phyloP scores from a whole-genome alignment of 225 moss, liverwort and hornwort species.

The Marchantia polymorpha region DNA sequence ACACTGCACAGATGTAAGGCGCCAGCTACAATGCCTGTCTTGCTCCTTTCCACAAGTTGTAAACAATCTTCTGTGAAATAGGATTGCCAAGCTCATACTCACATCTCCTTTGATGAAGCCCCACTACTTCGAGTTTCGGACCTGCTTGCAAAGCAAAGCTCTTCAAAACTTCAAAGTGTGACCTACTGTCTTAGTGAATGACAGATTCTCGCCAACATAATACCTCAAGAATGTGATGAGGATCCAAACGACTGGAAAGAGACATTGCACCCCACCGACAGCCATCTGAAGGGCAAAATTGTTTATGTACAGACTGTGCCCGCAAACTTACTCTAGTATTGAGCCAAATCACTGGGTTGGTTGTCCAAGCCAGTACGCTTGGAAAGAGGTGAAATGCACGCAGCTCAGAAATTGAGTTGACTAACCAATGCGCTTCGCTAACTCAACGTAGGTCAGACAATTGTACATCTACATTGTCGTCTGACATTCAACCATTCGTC shows the following conservation, averaged over 20 bases:
- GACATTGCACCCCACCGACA: not conserved
- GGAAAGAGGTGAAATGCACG: not conserved
- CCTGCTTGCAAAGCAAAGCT: not conserved
- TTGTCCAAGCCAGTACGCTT: not conserved
- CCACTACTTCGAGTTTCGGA: constrained; percentile 7
- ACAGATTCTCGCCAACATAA: not conserved
- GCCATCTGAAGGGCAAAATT: not conserved
- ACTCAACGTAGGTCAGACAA: constrained; percentile 22
- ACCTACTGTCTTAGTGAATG: constrained; percentile 2
- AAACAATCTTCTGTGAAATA: not conserved
- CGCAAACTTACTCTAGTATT: constrained; percentile 6
- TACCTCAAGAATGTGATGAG: constrained; percentile 5
- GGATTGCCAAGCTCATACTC: not conserved
- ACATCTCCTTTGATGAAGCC: not conserved
- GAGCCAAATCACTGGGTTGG: not conserved
- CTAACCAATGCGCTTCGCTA: not conserved
- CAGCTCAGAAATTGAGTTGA: not conserved
- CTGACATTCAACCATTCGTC: constrained; percentile 32
- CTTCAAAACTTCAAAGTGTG: not conserved
- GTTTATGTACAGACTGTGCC: constrained; percentile 12
- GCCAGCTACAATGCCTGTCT: not conserved
- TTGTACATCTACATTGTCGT: constrained; percentile 37
- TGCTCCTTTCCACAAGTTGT: not conserved
- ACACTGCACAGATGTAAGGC: constrained; percentile 6
- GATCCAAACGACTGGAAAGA: constrained; percentile 8